A percentile compares a stretch with the other conserved stretches of the same genome.
These are phyloP conservation scores for Irpex rosettiformis DNA, from an alignment of 1,284 basidiomycete genomes.

Conservation along the genomic window DNA sequence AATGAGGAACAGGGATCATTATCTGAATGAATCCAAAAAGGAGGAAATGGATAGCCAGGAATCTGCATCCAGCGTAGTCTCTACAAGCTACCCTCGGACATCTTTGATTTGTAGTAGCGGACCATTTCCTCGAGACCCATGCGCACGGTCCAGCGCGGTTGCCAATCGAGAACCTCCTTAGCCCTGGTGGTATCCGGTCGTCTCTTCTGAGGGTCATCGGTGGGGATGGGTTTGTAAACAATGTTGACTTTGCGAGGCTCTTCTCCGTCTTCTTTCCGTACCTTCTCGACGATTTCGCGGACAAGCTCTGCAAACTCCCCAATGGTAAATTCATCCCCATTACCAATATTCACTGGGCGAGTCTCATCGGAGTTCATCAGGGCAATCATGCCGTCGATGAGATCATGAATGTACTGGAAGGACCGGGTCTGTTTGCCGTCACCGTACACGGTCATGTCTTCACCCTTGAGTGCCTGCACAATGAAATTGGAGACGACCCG, in stretches of 20 bases:
- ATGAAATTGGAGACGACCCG: conserved; percentile 99
- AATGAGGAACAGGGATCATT: too few relatives aligned
- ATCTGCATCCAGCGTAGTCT: neutral
- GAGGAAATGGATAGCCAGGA: neutral
- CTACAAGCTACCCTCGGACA: conserved; percentile 76
- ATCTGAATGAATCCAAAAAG: neutral
- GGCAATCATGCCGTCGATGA: conserved; percentile 80
- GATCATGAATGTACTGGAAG: conserved; percentile 91
- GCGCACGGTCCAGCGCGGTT: conserved; percentile 87
- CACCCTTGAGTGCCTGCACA: conserved; percentile 91
- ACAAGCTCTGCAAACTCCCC: conserved; percentile 87
- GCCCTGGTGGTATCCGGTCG: conserved; percentile 91
- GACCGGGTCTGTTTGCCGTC: conserved; percentile 95
- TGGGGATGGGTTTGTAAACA: conserved; percentile 82
- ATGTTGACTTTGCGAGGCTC: conserved; percentile 64
- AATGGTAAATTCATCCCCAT: conserved; percentile 92
- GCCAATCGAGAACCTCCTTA: conserved; percentile 83
- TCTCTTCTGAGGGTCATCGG: conserved; percentile 93
- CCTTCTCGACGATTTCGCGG: conserved; percentile 84
- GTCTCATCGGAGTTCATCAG: conserved; percentile 91
- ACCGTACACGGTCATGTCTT: conserved; percentile 96
- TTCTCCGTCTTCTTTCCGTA: conserved; percentile 79
- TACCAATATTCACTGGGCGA: conserved; percentile 94
- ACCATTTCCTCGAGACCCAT: conserved; percentile 96
- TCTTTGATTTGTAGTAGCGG: conserved; percentile 84